Percentiles rank a stretch among this genome's conserved stretches.
Evolutionary conservation across 1,139 yeast genomes (phyloP).

Genomic region (Arxiozyma slooffiae): DNA sequence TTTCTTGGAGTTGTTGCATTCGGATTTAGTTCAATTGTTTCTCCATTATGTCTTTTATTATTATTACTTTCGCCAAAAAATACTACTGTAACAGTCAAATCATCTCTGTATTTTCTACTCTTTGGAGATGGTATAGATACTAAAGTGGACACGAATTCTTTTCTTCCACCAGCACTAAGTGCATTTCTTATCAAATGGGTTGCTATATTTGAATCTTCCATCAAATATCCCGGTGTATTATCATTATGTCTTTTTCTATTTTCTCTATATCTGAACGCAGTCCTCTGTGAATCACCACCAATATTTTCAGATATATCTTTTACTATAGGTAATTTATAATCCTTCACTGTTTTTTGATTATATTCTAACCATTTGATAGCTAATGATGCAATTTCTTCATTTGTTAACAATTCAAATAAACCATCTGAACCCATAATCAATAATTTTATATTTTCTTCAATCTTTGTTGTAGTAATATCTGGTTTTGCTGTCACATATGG

Average conservation of each 20-base stretch:
- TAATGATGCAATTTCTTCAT: constrained; percentile 84
- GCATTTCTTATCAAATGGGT: constrained; percentile 94
- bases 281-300: constrained; percentile 45
- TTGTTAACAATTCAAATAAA: constrained; percentile 78
- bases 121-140: constrained; percentile 90
- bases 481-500: constrained; percentile 96
- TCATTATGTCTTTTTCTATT: constrained; percentile 24
- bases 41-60: constrained; percentile 42
- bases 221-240: constrained; percentile 35
- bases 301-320: constrained; percentile 45
- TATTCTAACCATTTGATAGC: constrained; percentile 88
- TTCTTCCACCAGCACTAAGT: constrained; percentile 75
- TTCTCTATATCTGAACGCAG: constrained; percentile 42
- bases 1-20: constrained; percentile 39
- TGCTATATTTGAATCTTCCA: constrained; percentile 79
- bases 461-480: constrained; percentile 72
- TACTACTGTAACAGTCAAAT: constrained; percentile 88
- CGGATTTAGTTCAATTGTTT: constrained; percentile 32
- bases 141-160: constrained; percentile 78
- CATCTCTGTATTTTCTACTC: constrained; percentile 89
- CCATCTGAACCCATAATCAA: constrained; percentile 94
- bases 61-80: constrained; percentile 58
- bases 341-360: constrained; percentile 32
- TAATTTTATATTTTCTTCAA: constrained; percentile 71
- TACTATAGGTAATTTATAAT: constrained; percentile 48